Evolutionary conservation across 2,329 filamentous ascomycete genomes (phyloP), one percentile per base, ranked within the genome.

Genomic region (Verticillium dahliae): DNA sequence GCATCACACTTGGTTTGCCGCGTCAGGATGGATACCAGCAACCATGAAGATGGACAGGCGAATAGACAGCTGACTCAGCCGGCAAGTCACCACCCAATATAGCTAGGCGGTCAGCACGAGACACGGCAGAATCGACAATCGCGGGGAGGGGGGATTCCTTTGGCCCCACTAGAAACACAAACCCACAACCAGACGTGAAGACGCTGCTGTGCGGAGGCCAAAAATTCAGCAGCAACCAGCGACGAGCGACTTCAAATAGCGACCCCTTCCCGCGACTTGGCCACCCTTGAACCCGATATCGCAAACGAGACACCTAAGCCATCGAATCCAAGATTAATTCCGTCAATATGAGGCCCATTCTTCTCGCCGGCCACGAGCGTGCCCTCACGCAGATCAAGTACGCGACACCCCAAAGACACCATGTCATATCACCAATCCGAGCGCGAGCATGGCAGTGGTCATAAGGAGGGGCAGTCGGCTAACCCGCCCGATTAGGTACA

Each of bases 301-400:
- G 57, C 57, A 58, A 56, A 65, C 59, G 34, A 56, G 60, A 57
- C 52, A 62, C n/a, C 58, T 45, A 62, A 31, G 54, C 65, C 62
- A 63, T 22, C 45, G 45, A n/a, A 52, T 4, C 18, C 45, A 58
- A 68, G 66, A 65, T 37, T 35, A 34, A 35, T 34, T 31, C 41
- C 63, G 61, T 77, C 80, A 92, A 79, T 65, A 99, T 99, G 95
- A 92, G 95, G 83, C 95, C 95, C 74, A 96, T 97, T 78, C 84
- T 99, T 71, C 86, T 99, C 72, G 89, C 92, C 76, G 95, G 95
- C 79, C 95, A 99, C 87, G 92, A 96, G 85, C 90, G 92, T 82
- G 91, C 92, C 80, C 85, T 97, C 79, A 97, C 92, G 75, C 92
- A 97, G 79, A 94, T 97, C 78, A 91, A 88, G 88, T 92, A 83